These are phyloP conservation scores for Thelonectria rubi DNA, from an alignment of 2,329 filamentous ascomycete species.

Conservation along the genomic window DNA sequence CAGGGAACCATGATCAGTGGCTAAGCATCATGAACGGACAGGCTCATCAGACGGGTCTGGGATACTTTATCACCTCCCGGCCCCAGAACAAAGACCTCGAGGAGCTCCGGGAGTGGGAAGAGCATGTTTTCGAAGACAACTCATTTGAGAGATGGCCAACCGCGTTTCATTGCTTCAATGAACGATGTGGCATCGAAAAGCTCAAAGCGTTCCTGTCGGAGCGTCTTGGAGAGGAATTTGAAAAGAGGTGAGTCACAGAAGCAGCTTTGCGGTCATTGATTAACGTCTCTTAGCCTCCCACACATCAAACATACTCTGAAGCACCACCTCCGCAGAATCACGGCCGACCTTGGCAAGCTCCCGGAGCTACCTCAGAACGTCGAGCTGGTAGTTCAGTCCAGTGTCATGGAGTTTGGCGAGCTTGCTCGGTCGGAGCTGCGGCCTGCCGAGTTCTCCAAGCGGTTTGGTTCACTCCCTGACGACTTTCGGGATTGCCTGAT, in stretches of 20 bases:
- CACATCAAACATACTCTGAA: conserved; percentile 63
- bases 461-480: conserved; percentile 58
- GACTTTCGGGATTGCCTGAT: conserved; percentile 61
- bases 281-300: conserved; percentile 53
- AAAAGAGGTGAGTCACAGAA: conserved; percentile 53
- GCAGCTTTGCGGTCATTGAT: not conserved
- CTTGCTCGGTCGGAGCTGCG: conserved; percentile 60
- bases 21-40: conserved; percentile 68
- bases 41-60: conserved; percentile 72
- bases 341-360: conserved; percentile 63
- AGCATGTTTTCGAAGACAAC: conserved; percentile 58
- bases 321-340: conserved; percentile 59
- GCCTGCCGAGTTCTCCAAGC: conserved; percentile 53
- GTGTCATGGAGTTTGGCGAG: conserved; percentile 65
- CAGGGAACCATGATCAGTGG: conserved; percentile 64
- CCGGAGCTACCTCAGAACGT: conserved; percentile 76
- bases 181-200: conserved; percentile 63
- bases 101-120: conserved; percentile 61
- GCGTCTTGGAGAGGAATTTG: conserved; percentile 63
- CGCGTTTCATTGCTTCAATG: conserved; percentile 56
- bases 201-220: conserved; percentile 62
- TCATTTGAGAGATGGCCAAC: conserved; percentile 56
- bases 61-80: conserved; percentile 81
- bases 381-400: conserved; percentile 69
- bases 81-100: conserved; percentile 65